Conservation (phyloP, 2,329 filamentous ascomycete species). For the Chaetomium sp. region DNA sequence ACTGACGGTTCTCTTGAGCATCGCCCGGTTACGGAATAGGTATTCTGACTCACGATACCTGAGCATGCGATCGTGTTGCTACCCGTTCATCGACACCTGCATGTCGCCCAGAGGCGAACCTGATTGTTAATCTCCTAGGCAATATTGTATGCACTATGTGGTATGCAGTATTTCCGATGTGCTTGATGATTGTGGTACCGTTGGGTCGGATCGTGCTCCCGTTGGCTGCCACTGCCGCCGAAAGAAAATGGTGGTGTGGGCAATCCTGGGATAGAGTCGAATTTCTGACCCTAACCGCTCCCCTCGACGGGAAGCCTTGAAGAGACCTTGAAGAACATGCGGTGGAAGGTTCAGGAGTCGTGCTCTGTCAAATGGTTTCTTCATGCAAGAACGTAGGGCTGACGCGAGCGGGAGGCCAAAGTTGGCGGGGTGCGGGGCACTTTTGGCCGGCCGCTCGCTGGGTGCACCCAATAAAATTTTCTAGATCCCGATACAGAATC, state of each 20-base stretch:
- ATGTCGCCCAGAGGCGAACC: neutral
- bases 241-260: neutral
- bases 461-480: constrained; percentile 31
- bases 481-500: constrained; percentile 14
- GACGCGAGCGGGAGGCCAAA: neutral
- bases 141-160: constrained; percentile 12
- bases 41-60: constrained; percentile 8
- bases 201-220: constrained; percentile 15
- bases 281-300: neutral
- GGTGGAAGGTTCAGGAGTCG: neutral
- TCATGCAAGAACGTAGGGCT: constrained; percentile 9
- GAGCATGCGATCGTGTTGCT: constrained; percentile 21
- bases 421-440: constrained; percentile 15
- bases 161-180: constrained; percentile 9
- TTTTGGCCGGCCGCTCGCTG: neutral
- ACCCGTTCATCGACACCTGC: neutral
- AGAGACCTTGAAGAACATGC: neutral
- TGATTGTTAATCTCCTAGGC: neutral
- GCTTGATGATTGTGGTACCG: constrained; percentile 15
- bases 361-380: neutral
- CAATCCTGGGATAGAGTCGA: neutral
- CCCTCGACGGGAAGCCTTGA: neutral
- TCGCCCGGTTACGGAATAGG: too few species aligned
- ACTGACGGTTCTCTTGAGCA: neutral
- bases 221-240: constrained; percentile 22